Percentiles rank a stretch among this genome's conserved stretches.
Evolutionary conservation across 148 eudicot species (phyloP).

Genomic region (Linanthus parryae): DNA sequence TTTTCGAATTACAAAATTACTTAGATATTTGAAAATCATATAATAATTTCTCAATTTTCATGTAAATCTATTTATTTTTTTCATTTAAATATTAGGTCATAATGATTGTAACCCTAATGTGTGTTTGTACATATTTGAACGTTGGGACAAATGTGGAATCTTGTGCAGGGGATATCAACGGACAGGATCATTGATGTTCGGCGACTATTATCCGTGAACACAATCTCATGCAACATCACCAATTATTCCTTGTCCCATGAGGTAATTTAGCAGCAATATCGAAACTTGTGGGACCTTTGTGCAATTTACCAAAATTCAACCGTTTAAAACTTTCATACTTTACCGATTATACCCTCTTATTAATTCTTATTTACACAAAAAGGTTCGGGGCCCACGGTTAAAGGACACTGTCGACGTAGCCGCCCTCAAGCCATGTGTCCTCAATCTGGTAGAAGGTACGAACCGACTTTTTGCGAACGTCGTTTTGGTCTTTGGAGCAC

Average conservation of each 20-base stretch:
- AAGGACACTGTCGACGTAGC: slow-evolving; percentile 88
- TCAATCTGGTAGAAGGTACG: slow-evolving; percentile 82
- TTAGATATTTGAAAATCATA: no score
- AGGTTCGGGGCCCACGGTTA: slow-evolving; percentile 85
- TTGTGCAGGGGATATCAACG: slow-evolving; percentile 86
- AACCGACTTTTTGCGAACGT: no score
- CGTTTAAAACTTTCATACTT: no score
- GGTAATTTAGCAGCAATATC: slow-evolving; percentile 43
- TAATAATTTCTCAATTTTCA: no score
- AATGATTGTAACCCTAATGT: no score
- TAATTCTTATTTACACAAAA: not conserved
- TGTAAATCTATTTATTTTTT: no score
- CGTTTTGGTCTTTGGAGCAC: no score
- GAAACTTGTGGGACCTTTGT: not conserved
- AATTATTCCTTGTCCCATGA: slow-evolving; percentile 84
- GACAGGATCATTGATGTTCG: slow-evolving; percentile 85
- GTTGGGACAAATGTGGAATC: slow-evolving; percentile 4
- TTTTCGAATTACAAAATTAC: no score
- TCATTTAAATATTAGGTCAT: no score
- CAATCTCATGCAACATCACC: slow-evolving; percentile 65
- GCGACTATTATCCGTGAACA: slow-evolving; percentile 66
- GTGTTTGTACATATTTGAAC: not conserved
- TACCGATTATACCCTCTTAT: slow-evolving; percentile 12
- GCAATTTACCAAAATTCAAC: not conserved
- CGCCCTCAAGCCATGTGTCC: slow-evolving; percentile 84